Evolutionary conservation across 176 grass and related monocot species (phyloP), one percentile per base, ranked within the genome.

Genomic region (Metroxylon sagu): DNA sequence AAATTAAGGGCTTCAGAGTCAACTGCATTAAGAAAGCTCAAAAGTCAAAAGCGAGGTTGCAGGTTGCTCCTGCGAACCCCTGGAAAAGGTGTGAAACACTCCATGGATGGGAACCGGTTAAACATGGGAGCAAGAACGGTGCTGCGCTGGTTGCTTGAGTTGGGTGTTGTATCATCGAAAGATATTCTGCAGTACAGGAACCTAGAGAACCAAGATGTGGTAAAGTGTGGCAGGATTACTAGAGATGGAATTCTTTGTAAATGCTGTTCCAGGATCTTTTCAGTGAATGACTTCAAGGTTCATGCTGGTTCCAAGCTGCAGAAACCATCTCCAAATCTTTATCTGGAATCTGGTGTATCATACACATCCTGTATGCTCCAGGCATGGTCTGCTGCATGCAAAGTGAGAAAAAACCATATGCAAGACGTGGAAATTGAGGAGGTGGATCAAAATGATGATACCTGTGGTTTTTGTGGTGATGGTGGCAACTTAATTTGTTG

Each of bases 401-500:
- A 81, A 70, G 77, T 62, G 52, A 88, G 93, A 63, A 88, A 67
- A 72, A 85, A 51, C 56, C 71, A 79, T 59, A 70, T 26, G 61
- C 74, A 18, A 29, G 48, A 66, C 76, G 74, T 62, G 59, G 75
- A 79, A 77, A 51, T 76, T 25, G 79, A 85, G 75, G 73, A 78
- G 17, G 55, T 80, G 39, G 93, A 98, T 81, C 77, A 88, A 75
- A 92, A 78, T 74, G 93, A 98, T 27, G 93, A 98, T 65, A 92
- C 93, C 6, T 98, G 93, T 71, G 93, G 87, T 48, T 79, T 98
- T 48, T 98, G 93, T 79, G 87, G 88, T 64, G 93, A 98, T 81
- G 93, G 93, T 21, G 93, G 93, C 25, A 84, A 98, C 67, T 84
- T 98, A 67, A 73, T 98, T 68, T 98, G 93, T 69, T 98, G 93